Evolutionary conservation across 441 rosid genomes (phyloP), one percentile per base, ranked within the genome.

Genomic region (Macaranga tanarius): DNA sequence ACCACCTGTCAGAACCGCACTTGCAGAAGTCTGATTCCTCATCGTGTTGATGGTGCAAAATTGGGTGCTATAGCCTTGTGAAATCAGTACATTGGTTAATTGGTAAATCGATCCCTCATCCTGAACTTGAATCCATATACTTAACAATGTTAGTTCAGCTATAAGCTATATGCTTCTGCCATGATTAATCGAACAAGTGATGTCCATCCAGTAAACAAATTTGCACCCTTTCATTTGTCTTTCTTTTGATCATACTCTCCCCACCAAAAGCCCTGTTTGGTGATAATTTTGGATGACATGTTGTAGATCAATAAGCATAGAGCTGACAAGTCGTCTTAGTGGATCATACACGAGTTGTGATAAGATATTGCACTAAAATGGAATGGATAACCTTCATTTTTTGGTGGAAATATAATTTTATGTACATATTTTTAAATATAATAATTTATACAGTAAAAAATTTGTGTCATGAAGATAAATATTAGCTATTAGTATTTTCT

Each of bases 141-240:
- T 12, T 66, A 7, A 10, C 11, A 20, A 40, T 25, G 54, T 10
- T 26, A 42, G 16, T 6, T 78, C 70, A 78, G 31, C 22, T 73
- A 55, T 11, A 22, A 20, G 28, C 11, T 3, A 77, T 88, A 91
- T 57, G 78, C 84, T 82, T 93, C 96, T 0, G 90, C 91, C 97
- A 95, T 90, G 42, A 95, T 89, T 51, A 93, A 73, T 16, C 91
- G 57, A 44, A 90, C 82, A 55, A 95, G 95, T 2, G 96, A 64
- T 59, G 98, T 89, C 99, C 99, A 95, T 66, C 98, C 99, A 6
- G 97, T 88, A 80, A 92, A 93, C 45, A 84, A 76, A 1, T 97
- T 92, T 0, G 96, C 81, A 50, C 98, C 96, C 81, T 92, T 89
- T 62, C 98, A 95, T 73, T 75, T 86, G 31, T 97, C 98, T 31